A percentile compares a stretch with the other conserved stretches of the same genome.
These are phyloP conservation scores for Leishmania aethiopica DNA, from an alignment of 208 protist species.

Conservation along the genomic window DNA sequence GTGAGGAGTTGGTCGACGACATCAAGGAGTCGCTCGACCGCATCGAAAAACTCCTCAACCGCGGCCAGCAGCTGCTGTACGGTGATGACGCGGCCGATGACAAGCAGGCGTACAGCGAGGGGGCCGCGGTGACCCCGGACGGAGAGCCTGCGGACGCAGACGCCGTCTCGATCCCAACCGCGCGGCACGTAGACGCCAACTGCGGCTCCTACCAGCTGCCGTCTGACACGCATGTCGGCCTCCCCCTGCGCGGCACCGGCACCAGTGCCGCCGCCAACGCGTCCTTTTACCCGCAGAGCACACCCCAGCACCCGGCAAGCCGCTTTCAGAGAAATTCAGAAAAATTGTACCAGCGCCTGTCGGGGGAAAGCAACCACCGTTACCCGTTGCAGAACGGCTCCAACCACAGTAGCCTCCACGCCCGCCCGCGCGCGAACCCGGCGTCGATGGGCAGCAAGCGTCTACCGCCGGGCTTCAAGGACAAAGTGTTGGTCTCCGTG, in stretches of 20 bases:
- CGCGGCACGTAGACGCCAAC: constrained; percentile 2
- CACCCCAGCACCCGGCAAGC: background rate
- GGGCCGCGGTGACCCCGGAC: background rate
- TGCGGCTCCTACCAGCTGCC: constrained; percentile 23
- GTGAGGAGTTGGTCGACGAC: constrained; percentile 32
- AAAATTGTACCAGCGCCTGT: background rate
- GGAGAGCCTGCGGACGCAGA: background rate
- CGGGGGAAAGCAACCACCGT: background rate
- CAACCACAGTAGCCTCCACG: background rate
- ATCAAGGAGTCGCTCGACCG: constrained; percentile 55
- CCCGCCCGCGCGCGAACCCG: background rate
- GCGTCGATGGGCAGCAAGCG: background rate
- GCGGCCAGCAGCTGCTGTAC: constrained; percentile 56
- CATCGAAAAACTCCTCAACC: constrained; percentile 58
- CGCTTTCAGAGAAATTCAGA: background rate
- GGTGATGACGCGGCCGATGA: constrained; percentile 30
- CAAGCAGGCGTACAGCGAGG: constrained; percentile 1
- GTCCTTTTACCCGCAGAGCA: background rate
- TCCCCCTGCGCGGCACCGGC: background rate
- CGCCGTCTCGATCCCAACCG: background rate
- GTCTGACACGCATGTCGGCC: background rate
- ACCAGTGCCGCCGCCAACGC: background rate
- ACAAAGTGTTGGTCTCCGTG: constrained; percentile 23
- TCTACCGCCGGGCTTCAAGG: background rate
- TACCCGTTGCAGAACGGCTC: background rate